Evolutionary conservation across 2,329 filamentous ascomycete genomes (phyloP), one percentile per base, ranked within the genome.

Genomic region (Colletotrichum tabaci): DNA sequence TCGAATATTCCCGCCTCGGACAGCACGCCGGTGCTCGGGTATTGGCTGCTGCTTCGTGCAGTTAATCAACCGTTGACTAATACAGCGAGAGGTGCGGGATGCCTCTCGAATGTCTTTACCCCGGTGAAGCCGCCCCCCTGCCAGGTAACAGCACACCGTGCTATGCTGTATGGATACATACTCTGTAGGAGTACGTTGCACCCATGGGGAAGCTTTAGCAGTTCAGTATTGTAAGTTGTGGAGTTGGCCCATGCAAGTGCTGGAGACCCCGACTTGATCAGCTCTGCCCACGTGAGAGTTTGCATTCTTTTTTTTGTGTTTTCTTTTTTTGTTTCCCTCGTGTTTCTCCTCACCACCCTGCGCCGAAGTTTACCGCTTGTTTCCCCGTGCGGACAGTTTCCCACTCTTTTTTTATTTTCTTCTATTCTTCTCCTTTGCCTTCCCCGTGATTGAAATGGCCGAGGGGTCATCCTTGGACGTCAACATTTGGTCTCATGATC

Each of bases 201-300:
- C 30, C 65, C 69, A 64, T 55, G 65, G 69, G 69, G 65, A 50
- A 72, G 30, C 30, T 9, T 35, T 9, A 2, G 26, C 38, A 55
- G 30, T 53, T 60, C 38, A 44, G 58, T 44, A 55, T 60, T 60
- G 65, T 63, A 60, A 60, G 60, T 60, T 64, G 65, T 64, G 65
- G 69, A 61, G 69, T 63, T 35, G 30, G 4, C 46, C 55, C 58
- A 60, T 55, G 53, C 58, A 49, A 55, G 15, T 47, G 55, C 40
- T 38, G 42, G 42, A 46, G 52, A 58, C 47, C 61, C 15, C 35
- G 18, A 50, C n/a, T n/a, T 15, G 16, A 10, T 60, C 40, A 15
- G 38, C 46, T n/a, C 9, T 40, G 30, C 60, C 47, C 13, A 30
- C 47, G 46, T 10, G 46, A 52, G 35, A 16, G 35, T 52, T 42